Evolutionary conservation across 108 stramenopile species (phyloP).

Genomic region (Pseudonitzschia multistriata): DNA sequence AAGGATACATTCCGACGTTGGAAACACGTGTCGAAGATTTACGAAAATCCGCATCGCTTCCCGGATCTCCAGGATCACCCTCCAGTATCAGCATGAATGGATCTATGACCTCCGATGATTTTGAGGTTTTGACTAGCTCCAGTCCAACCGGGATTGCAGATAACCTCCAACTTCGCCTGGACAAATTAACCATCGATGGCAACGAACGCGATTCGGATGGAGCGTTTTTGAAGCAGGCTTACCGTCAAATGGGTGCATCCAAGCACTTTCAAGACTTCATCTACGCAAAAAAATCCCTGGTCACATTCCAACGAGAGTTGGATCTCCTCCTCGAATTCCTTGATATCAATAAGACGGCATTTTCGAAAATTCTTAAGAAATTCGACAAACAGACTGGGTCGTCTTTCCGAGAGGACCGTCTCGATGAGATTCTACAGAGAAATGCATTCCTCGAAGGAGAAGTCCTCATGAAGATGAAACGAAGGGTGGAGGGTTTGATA

Average conservation of each 20-base stretch:
- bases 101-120: constrained; percentile 13
- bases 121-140: constrained; percentile 6
- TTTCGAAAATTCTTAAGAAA: constrained; percentile 68
- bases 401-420: constrained; percentile 46
- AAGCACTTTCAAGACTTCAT: constrained; percentile 56
- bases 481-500: constrained; percentile 22
- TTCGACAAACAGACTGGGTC: constrained; percentile 57
- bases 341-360: constrained; percentile 58
- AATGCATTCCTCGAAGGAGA: constrained; percentile 49
- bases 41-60: constrained; percentile 23
- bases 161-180: constrained; percentile 7
- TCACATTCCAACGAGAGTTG: constrained; percentile 42
- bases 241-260: constrained; percentile 41
- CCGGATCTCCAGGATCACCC: constrained; percentile 21
- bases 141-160: constrained; percentile 24
- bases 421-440: constrained; percentile 40
- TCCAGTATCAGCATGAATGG: constrained; percentile 12
- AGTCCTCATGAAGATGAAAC: constrained; percentile 28
- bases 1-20: constrained; percentile 43
- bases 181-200: constrained; percentile 3
- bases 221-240: constrained; percentile 47
- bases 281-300: constrained; percentile 53
- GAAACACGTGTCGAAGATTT: constrained; percentile 46
- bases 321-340: constrained; percentile 49
- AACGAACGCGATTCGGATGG: constrained; percentile 16